A percentile compares a stretch with the other conserved stretches of the same genome.
These are phyloP conservation scores for Cercophora sp. DNA, from an alignment of 495 filamentous ascomycete species.

Conservation along the genomic window DNA sequence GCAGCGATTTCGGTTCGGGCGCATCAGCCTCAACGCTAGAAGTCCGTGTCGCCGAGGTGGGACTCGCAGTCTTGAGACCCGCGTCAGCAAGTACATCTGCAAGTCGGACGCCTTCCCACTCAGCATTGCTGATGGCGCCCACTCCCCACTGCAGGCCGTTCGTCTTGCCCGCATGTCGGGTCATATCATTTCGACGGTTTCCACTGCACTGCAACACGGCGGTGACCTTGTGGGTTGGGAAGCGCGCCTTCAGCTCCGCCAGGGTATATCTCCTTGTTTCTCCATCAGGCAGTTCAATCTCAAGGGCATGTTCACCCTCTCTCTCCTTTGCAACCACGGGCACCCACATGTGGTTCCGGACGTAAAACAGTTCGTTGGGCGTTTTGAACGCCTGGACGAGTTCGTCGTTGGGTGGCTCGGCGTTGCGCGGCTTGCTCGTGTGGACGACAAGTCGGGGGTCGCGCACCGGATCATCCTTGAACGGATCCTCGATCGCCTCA, in stretches of 20 bases:
- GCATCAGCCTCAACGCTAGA: slow-evolving; percentile 3
- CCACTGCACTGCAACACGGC: slow-evolving; percentile 59
- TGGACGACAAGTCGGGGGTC: slow-evolving; percentile 44
- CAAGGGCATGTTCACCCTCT: slow-evolving; percentile 44
- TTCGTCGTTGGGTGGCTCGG: slow-evolving; percentile 49
- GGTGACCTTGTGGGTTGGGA: slow-evolving; percentile 52
- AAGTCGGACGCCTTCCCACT: slow-evolving; percentile 58
- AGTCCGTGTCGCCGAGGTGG: slow-evolving; percentile 8
- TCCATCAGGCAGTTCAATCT: slow-evolving; percentile 54
- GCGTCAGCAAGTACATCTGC: slow-evolving; percentile 57
- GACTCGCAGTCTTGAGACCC: slow-evolving; percentile 28
- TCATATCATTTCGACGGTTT: slow-evolving; percentile 61
- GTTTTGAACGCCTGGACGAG: slow-evolving; percentile 48
- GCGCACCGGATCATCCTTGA: slow-evolving; percentile 47
- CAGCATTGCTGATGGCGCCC: slow-evolving; percentile 56
- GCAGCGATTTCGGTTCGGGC: slow-evolving; percentile 36
- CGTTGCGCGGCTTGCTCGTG: slow-evolving; percentile 52
- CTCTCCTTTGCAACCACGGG: slow-evolving; percentile 39
- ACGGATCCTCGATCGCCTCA: slow-evolving; percentile 53
- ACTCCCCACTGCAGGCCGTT: slow-evolving; percentile 59
- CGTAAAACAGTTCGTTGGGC: slow-evolving; percentile 53
- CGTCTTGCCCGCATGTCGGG: slow-evolving; percentile 45
- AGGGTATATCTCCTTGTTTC: slow-evolving; percentile 48
- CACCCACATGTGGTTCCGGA: slow-evolving; percentile 62
- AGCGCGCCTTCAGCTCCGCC: slow-evolving; percentile 48